Evolutionary conservation across 805 yeast genomes (phyloP).

Genomic region (Hemisphaericaspora nanyangensis): DNA sequence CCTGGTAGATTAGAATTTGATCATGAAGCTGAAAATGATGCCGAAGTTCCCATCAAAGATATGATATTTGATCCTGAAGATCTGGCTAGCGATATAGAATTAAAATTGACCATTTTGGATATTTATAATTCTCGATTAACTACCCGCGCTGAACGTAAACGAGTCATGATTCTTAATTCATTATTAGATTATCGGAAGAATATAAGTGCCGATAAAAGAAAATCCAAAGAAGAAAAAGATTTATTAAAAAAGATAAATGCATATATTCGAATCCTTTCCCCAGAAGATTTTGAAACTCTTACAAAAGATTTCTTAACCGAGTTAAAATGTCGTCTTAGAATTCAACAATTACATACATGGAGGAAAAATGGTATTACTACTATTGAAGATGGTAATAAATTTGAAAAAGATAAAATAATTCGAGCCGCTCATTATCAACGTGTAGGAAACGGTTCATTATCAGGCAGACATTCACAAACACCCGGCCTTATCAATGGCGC

Average conservation of each 20-base stretch:
- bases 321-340: conserved; percentile 71
- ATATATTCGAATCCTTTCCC: conserved; percentile 74
- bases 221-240: conserved; percentile 88
- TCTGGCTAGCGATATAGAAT: conserved; percentile 78
- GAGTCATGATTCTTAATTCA: conserved; percentile 70
- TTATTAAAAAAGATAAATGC: conserved; percentile 72
- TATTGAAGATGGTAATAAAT: conserved; percentile 76
- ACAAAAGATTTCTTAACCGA: conserved; percentile 72
- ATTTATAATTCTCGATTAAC: conserved; percentile 88
- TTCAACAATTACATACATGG: conserved; percentile 91
- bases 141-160: conserved; percentile 87
- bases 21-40: conserved; percentile 94
- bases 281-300: conserved; percentile 75
- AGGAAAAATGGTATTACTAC: conserved; percentile 84
- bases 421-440: conserved; percentile 62
- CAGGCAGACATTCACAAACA: conserved; percentile 19
- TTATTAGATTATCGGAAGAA: conserved; percentile 82
- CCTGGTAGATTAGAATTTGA: conserved; percentile 98
- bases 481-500: conserved; percentile 11
- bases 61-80: conserved; percentile 96
- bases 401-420: conserved; percentile 80
- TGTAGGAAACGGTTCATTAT: conserved; percentile 37
- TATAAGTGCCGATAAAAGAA: conserved; percentile 76
- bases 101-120: conserved; percentile 81
- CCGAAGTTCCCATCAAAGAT: conserved; percentile 90